phyloP scores from a whole-genome alignment of 108 stramenopile genomes.

The Skeletonema costatum region DNA sequence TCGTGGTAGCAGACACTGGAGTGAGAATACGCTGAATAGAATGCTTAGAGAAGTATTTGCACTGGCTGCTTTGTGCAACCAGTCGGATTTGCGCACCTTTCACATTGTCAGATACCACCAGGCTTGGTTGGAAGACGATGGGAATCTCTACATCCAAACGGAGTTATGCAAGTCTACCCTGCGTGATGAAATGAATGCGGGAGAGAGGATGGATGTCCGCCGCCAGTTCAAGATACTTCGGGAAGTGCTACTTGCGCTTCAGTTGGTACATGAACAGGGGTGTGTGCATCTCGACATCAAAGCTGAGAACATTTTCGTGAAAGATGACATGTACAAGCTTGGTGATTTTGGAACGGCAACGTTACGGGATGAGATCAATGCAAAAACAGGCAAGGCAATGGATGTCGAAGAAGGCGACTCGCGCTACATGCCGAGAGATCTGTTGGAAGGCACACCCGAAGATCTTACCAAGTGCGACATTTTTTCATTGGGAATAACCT shows the following conservation, averaged over 20 bases:
- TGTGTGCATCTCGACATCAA: constrained; percentile 74
- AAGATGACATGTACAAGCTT: constrained; percentile 62
- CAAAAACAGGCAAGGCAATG: constrained; percentile 12
- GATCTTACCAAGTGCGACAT: constrained; percentile 90
- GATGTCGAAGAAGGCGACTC: constrained; percentile 71
- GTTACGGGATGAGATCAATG: constrained; percentile 16
- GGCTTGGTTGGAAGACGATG: constrained; percentile 55
- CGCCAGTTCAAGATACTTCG: constrained; percentile 51
- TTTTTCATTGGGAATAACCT: constrained; percentile 68
- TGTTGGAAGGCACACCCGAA: constrained; percentile 58
- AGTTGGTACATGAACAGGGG: constrained; percentile 54
- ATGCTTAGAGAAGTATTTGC: constrained; percentile 81
- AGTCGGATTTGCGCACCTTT: constrained; percentile 43
- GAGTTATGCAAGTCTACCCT: constrained; percentile 47
- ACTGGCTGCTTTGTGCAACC: constrained; percentile 44
- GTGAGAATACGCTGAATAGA: constrained; percentile 35
- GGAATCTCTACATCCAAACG: constrained; percentile 52
- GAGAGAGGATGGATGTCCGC: background rate
- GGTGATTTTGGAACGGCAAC: constrained; percentile 69
- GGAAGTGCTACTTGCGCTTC: constrained; percentile 60
- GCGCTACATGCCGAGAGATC: constrained; percentile 70
- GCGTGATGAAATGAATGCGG: constrained; percentile 42
- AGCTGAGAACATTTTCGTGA: constrained; percentile 73
- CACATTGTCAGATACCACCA: constrained; percentile 59
- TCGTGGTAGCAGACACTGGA: constrained; percentile 39